phyloP scores from a whole-genome alignment of 2,329 filamentous ascomycete genomes.

The Aciculosporium take region DNA sequence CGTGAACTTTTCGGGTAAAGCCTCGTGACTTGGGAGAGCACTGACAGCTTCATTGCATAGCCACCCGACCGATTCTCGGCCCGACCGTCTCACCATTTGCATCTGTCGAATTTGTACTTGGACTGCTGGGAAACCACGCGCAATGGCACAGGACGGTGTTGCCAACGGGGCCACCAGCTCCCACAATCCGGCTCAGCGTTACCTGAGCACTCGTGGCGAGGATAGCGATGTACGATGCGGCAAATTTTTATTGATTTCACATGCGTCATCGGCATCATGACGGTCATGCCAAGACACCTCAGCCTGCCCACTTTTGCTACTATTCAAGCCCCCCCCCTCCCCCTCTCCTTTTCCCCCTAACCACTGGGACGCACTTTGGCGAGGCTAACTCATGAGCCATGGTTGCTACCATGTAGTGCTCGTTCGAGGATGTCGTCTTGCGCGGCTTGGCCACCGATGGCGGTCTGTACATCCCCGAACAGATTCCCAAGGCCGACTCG shows the following conservation, averaged over 20 bases:
- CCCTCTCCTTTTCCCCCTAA: too few species aligned
- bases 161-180: slow-evolving; percentile 19
- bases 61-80: slow-evolving; percentile 4
- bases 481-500: slow-evolving; percentile 41
- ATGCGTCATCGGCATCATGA: background rate
- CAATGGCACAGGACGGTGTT: slow-evolving; percentile 28
- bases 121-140: slow-evolving; percentile 6
- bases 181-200: slow-evolving; percentile 33
- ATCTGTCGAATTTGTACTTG: background rate
- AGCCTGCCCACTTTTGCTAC: too few species aligned
- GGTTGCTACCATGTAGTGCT: slow-evolving; percentile 40
- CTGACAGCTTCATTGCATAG: background rate
- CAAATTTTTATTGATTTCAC: background rate
- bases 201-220: slow-evolving; percentile 36
- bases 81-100: slow-evolving; percentile 2
- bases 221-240: slow-evolving; percentile 29
- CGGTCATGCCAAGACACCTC: too few species aligned
- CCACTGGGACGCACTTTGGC: background rate
- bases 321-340: too few species aligned
- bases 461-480: slow-evolving; percentile 78
- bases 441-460: slow-evolving; percentile 80
- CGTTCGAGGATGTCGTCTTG: slow-evolving; percentile 81
- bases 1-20: background rate
- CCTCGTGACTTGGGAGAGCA: background rate
- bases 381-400: background rate